Base-by-base conservation (phyloP, 202 grass and related monocot species). In the Carex sylvatica region DNA sequence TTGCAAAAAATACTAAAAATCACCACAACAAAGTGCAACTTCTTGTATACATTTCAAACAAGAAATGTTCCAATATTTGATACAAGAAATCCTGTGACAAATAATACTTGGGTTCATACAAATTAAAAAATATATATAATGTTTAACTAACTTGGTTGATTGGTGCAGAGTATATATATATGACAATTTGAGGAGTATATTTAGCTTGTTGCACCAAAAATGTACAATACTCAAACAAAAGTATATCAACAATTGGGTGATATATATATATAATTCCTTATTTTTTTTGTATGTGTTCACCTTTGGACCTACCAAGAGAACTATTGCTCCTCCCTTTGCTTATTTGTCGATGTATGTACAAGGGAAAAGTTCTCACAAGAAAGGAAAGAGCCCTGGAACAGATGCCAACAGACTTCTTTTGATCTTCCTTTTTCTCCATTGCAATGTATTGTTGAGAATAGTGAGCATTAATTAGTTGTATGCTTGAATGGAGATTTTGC, bases 331-430 rank as follows among this genome's bases (percentile, higher is more conserved):
- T 80, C 52, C 62, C 73, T 79, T 55, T 61, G 38, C 61, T 85
- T 52, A 79, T 61, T 67, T 85, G 74, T 65, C 74, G 40, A 24
- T 67, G 7, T 36, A 20, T 77, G 42, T 79, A 85, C 58, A 85
- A 33, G 36, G 83, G 44, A 58, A 80, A 80, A 40, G n/a, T 78
- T 55, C 65, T 59, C 16, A 42, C 52, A 33, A 86, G 75, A 23
- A 82, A 86, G 14, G 51, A 63, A 51, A 86, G 80, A 9, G 80
- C 54, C 56, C 16, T 62, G 65, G 74, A 61, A 53, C 67, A 86
- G 55, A 86, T 74, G 31, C 77, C 65, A 36, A 24, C 9, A 55
- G 24, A 62, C 22, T 38, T 86, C 59, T 31, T 63, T 14, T n/a
- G 38, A 15, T 74, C 84, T 61, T 28, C 64, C 6, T 61, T 26